These are phyloP conservation scores for Laburnicola sp. DNA, from an alignment of 2,329 filamentous ascomycete species.

Conservation along the genomic window DNA sequence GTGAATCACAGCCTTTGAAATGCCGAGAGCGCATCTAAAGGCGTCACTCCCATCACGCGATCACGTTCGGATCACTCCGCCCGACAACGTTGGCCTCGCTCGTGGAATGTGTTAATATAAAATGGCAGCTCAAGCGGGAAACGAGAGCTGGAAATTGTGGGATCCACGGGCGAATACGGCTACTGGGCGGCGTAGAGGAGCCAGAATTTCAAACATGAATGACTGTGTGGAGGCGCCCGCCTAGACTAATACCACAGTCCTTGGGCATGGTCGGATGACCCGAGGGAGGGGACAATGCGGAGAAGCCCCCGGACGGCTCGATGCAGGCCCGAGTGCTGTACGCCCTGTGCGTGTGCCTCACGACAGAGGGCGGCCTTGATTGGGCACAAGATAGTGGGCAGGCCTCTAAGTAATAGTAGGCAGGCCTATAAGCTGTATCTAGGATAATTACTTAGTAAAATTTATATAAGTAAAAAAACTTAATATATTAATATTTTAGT, in stretches of 20 bases:
- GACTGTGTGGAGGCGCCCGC: neutral
- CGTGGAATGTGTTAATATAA: neutral
- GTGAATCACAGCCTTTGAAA: conserved; percentile 12
- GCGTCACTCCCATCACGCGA: conserved; percentile 9
- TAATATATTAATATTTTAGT: too few species aligned
- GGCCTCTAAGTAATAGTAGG: too few species aligned
- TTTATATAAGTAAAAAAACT: too few species aligned
- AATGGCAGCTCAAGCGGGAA: neutral
- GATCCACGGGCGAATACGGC: neutral
- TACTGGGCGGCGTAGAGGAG: conserved; percentile 11
- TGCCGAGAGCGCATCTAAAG: conserved; percentile 25
- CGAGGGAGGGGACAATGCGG: conserved; percentile 36
- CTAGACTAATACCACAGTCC: conserved; percentile 5
- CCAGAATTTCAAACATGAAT: neutral
- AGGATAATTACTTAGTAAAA: too few species aligned
- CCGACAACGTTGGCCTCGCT: neutral
- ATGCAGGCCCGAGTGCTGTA: conserved; percentile 22
- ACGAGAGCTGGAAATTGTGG: neutral
- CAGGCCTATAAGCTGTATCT: too few species aligned
- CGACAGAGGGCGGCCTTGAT: neutral
- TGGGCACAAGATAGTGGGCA: too few species aligned
- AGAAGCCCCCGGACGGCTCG: conserved; percentile 34
- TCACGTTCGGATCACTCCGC: neutral
- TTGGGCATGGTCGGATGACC: conserved; percentile 29
- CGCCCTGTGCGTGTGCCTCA: conserved; percentile 22